phyloP scores from a whole-genome alignment of 2,329 filamentous ascomycete genomes.

The Aspergillus ibericus region DNA sequence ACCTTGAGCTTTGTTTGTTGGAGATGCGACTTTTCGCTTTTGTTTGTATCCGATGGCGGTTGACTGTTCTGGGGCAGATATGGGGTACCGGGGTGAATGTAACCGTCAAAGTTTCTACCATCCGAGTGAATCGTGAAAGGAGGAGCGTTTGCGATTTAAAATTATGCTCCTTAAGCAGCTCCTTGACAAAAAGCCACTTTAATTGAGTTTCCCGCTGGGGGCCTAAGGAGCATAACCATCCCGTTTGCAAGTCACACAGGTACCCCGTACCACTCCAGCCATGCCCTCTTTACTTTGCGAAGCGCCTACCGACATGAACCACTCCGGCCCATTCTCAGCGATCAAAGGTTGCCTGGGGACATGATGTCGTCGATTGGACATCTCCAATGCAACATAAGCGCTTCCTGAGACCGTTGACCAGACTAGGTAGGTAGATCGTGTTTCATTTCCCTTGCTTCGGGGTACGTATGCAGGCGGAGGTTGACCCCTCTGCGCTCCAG shows the following conservation, averaged over 20 bases:
- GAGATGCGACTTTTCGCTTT: no score
- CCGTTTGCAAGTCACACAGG: neutral
- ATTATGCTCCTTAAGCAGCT: neutral
- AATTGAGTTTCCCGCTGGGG: neutral
- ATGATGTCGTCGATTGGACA: slow-evolving; percentile 3
- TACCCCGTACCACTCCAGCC: neutral
- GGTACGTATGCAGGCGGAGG: slow-evolving; percentile 7
- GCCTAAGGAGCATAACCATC: neutral
- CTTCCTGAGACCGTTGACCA: slow-evolving; percentile 11
- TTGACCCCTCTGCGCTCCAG: slow-evolving; percentile 5
- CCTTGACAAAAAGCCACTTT: neutral
- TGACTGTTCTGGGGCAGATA: neutral
- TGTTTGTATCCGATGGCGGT: no score
- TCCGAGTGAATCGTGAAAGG: neutral
- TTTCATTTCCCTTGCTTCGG: slow-evolving; percentile 23
- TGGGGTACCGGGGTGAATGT: neutral
- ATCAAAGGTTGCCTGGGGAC: neutral
- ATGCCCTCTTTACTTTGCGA: neutral
- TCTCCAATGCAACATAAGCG: slow-evolving; percentile 10
- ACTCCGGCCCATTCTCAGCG: neutral
- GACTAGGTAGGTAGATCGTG: slow-evolving; percentile 17
- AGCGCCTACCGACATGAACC: neutral
- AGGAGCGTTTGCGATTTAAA: neutral
- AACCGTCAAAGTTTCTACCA: neutral
- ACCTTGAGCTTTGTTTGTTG: no score